phyloP scores from a whole-genome alignment of 2,329 filamentous ascomycete species.

The Fusarium tanahbumbuense region DNA sequence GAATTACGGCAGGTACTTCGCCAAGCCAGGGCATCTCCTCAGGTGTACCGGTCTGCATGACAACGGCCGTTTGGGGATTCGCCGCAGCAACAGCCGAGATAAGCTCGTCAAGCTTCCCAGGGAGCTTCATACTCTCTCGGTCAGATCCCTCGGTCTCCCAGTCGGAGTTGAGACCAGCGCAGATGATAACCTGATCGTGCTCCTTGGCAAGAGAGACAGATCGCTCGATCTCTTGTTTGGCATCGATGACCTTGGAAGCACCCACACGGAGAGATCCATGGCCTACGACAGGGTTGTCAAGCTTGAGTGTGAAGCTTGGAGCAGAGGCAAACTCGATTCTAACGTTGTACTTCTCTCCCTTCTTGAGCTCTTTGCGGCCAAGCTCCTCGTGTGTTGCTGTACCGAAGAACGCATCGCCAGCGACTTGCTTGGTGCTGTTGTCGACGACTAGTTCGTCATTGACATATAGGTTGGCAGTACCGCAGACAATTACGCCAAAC shows the following conservation, averaged over 20 bases:
- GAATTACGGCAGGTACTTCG: constrained; percentile 69
- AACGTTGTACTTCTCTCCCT: constrained; percentile 68
- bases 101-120: constrained; percentile 76
- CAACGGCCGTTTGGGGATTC: constrained; percentile 77
- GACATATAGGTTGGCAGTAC: constrained; percentile 73
- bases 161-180: constrained; percentile 81
- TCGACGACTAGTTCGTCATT: constrained; percentile 72
- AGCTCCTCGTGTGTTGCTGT: constrained; percentile 72
- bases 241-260: constrained; percentile 67
- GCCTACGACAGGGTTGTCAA: constrained; percentile 64
- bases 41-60: constrained; percentile 82
- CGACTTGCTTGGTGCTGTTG: constrained; percentile 71
- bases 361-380: constrained; percentile 67
- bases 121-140: constrained; percentile 81
- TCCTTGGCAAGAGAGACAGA: constrained; percentile 75
- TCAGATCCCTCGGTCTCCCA: constrained; percentile 86
- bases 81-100: constrained; percentile 73
- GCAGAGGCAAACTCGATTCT: constrained; percentile 70
- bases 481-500: constrained; percentile 73
- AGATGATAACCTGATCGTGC: constrained; percentile 81
- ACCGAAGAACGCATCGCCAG: constrained; percentile 74
- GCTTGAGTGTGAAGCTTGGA: constrained; percentile 66
- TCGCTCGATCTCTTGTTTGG: constrained; percentile 69
- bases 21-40: constrained; percentile 77
- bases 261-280: constrained; percentile 72